Evolutionary conservation across 1,139 yeast species (phyloP).

Genomic region (Kazachstania sp.): DNA sequence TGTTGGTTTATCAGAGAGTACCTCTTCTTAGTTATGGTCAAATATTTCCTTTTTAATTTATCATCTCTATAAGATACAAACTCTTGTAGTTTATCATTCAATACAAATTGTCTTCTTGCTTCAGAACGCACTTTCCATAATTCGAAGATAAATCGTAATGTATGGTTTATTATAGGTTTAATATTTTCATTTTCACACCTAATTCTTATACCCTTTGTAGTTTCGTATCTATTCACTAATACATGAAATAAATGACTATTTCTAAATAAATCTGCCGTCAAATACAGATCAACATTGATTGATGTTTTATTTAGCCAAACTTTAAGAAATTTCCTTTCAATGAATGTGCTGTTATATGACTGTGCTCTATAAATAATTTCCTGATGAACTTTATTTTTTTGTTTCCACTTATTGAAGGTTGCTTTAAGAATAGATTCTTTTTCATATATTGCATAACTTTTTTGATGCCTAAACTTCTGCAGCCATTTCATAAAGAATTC

Average conservation of each 20-base stretch:
- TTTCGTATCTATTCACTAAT: not conserved
- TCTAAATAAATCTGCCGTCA: slow-evolving; percentile 7
- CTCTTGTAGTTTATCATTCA: slow-evolving; percentile 1
- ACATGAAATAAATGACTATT: slow-evolving; percentile 5
- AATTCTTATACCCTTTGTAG: not conserved
- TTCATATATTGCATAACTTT: not conserved
- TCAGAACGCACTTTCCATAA: not conserved
- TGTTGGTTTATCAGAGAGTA: not conserved
- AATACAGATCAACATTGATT: not conserved
- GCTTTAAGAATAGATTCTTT: not conserved
- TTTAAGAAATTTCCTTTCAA: not conserved
- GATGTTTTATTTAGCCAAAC: too few relatives aligned
- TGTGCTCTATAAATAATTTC: not conserved
- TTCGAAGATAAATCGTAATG: not conserved
- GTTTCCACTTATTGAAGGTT: not conserved
- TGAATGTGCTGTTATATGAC: too few relatives aligned
- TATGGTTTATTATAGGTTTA: not conserved
- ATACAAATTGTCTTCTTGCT: slow-evolving; percentile 1
- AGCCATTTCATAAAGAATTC: not conserved
- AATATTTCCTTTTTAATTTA: slow-evolving; percentile 2
- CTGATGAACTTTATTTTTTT: not conserved
- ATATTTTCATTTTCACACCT: not conserved
- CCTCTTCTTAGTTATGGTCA: slow-evolving; percentile 1
- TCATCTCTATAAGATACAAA: not conserved
- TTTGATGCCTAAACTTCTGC: not conserved